Conservation (phyloP, 78 protist genomes). For the Planoprotostelium fungivorum region DNA sequence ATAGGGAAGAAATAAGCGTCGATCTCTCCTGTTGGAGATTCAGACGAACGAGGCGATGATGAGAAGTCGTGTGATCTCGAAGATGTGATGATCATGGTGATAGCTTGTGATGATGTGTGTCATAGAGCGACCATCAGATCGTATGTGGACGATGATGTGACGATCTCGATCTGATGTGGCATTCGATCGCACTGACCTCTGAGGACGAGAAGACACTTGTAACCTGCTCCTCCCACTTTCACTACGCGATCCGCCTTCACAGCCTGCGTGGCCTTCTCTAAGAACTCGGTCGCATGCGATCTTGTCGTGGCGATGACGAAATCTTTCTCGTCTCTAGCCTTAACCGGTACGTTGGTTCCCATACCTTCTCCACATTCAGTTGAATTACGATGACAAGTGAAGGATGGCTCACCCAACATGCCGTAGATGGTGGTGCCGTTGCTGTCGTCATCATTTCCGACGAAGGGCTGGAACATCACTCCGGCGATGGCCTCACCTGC, state of each 20-base stretch:
- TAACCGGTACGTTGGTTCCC: background rate
- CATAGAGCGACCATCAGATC: too few relatives aligned
- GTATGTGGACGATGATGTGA: too few relatives aligned
- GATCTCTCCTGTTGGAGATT: constrained; percentile 15
- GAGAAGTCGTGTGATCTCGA: too few relatives aligned
- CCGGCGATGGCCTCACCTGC: constrained; percentile 33
- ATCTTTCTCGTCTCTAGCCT: background rate
- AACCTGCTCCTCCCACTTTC: constrained; percentile 64
- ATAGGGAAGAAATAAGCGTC: constrained; percentile 64
- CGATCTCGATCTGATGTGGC: too few relatives aligned
- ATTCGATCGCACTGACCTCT: too few relatives aligned
- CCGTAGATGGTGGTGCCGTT: background rate
- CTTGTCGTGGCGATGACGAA: constrained; percentile 20
- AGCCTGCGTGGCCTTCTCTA: constrained; percentile 14
- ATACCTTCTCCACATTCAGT: background rate
- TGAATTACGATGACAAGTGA: background rate
- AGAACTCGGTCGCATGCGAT: constrained; percentile 13
- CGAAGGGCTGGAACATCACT: constrained; percentile 62
- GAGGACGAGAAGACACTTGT: constrained; percentile 18
- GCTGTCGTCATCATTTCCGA: constrained; percentile 9
- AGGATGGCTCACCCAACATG: background rate
- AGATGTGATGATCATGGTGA: too few relatives aligned
- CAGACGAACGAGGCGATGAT: too few relatives aligned
- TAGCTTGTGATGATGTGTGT: too few relatives aligned
- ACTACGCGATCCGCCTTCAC: constrained; percentile 33